Evolutionary conservation across 176 grass and related monocot species (phyloP), one percentile per base, ranked within the genome.

Genomic region (Musa beccarii): DNA sequence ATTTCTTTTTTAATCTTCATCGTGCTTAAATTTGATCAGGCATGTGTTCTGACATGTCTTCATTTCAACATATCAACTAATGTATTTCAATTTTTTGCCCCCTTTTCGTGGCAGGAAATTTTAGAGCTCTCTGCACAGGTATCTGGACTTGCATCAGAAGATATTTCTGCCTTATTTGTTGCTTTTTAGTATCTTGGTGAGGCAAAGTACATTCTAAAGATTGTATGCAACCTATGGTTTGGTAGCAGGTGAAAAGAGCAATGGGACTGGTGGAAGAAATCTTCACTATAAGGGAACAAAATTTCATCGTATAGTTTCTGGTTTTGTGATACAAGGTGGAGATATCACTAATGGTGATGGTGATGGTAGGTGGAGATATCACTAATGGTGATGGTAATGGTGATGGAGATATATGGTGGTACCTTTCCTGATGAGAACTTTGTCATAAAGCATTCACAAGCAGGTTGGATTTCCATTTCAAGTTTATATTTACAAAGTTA

Each of bases 241-340:
- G 28, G 53, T 75, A 79, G 67, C 78, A 97, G 90, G 94, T 29
- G 90, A 93, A 83, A 93, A 89, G 68, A 90, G 90, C 69, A 81
- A 89, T 13, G 86, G 87, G 5, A 54, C 82, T 72, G 84, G n/a
- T 51, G 95, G 88, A 73, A 91, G 85, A 80, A 66, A 85, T 85
- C 88, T 93, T 91, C 88, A 93, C 51, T 93, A 91, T 51, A 98
- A 93, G 83, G 90, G 90, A 85, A 89, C 90, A 52, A 86, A 75
- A 67, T 93, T 98, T 83, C 95, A 98, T 72, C 88, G 95, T 68
- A 89, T 93, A 71, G 87, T 98, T 76, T 84, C 95, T 62, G 88
- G 95, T 71, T 98, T 98, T 80, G 84, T 98, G 88, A 91, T 98
- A 85, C 90, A 98, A 83, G 95, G 95, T 62, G 90, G 95, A 69